Base-by-base conservation (phyloP, 352 stramenopile genomes). In the Globisporangium sylvaticum region DNA sequence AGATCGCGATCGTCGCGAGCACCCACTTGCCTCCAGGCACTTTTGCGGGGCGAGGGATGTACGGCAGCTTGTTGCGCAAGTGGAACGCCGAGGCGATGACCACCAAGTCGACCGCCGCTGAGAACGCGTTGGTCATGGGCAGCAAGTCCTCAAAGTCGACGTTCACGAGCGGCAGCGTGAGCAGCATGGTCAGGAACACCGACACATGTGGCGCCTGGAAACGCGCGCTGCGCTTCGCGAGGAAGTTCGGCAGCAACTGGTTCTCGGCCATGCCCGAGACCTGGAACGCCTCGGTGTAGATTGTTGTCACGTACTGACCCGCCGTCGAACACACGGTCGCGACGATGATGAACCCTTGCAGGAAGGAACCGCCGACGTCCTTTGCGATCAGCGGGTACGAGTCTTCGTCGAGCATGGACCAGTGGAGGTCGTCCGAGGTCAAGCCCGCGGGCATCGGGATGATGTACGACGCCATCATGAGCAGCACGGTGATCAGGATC, bases 11-110 rank as follows among this genome's bases (percentile, higher is more conserved):
- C 3, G 69, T n/a, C 25, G 61, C 68, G 8, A 91, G 68, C 58
- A 77, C 62, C 34, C 62, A 68, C 14, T 73, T 62, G 50, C 81
- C 79, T 3, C 81, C 79, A 18, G 81, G 79, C 0, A 88, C 73
- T 59, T 79, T 80, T 25, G 73, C 89, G 0, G 88, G 86, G 3
- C 89, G 81, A 25, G 79, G 67, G 66, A 96, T 84, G 71, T 90
- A 88, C 14, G 82, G 82, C 57, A 87, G 62, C 55, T 76, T 82
- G 3, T 85, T 66, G 1, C 96, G 87, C 10, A 98, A 76, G 39
- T 95, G 88, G 57, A 98, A 79, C 73, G 96, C 90, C 0, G 95
- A 85, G 12, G 73, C 77, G 67, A 98, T 97, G 64, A 98, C 94
- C 34, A 98, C 70, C 4, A 98, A 48, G 53, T 98, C 76, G 15